Conservation (phyloP, 2,329 filamentous ascomycete species). For the Cladophialophora immunda region DNA sequence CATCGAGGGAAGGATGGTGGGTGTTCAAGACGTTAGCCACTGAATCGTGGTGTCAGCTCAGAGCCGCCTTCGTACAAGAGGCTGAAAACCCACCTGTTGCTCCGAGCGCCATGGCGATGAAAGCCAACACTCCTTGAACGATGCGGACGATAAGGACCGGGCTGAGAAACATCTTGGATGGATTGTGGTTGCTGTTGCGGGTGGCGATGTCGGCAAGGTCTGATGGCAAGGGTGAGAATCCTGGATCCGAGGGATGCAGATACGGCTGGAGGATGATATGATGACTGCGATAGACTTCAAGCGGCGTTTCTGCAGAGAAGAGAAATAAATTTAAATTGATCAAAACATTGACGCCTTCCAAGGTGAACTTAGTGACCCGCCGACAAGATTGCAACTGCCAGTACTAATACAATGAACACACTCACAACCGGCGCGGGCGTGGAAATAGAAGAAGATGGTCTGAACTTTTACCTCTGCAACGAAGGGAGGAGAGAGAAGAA, state of each 20-base stretch:
- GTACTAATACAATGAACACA: constrained; percentile 14
- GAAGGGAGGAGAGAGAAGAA: not conserved
- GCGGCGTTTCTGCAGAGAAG: not conserved
- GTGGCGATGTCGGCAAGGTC: not conserved
- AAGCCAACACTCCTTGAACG: constrained; percentile 71
- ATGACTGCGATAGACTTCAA: not conserved
- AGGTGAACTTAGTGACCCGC: not conserved
- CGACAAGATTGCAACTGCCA: not conserved
- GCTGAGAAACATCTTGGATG: constrained; percentile 55
- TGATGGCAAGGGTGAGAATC: not conserved
- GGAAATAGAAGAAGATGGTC: constrained; percentile 6
- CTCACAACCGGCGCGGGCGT: constrained; percentile 20
- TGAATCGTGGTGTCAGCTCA: constrained; percentile 57
- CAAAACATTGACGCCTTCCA: not conserved
- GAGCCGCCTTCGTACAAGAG: not conserved
- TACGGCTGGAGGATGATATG: not conserved
- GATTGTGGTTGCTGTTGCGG: not conserved
- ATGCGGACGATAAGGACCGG: constrained; percentile 71
- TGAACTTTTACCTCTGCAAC: constrained; percentile 2
- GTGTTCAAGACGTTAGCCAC: constrained; percentile 28
- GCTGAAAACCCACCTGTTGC: constrained; percentile 61
- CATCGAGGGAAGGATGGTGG: constrained; percentile 13
- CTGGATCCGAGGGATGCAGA: constrained; percentile 1
- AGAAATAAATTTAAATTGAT: not conserved
- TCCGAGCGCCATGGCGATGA: constrained; percentile 78